Conservation (phyloP, 129 eudicot genomes). For the Artemisia annua region DNA sequence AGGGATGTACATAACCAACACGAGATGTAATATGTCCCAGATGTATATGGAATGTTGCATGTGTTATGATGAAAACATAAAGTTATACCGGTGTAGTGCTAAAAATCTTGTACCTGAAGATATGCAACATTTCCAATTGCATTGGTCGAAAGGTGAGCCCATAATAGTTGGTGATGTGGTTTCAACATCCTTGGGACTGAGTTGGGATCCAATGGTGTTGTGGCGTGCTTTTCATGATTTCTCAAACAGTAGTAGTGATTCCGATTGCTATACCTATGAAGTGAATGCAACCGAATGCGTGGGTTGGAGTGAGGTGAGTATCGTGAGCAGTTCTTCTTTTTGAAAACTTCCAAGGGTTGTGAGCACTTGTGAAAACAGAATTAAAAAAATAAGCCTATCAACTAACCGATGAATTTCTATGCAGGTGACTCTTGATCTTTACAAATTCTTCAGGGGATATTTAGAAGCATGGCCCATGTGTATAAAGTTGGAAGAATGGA, state of each 20-base stretch:
- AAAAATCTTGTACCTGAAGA: neutral
- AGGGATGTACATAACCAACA: neutral
- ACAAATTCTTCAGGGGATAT: neutral
- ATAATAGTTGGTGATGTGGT: neutral
- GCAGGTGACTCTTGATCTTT: neutral
- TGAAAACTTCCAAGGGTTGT: neutral
- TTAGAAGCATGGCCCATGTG: neutral
- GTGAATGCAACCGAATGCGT: neutral
- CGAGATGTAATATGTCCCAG: neutral
- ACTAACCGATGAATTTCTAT: neutral
- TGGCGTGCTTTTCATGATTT: neutral
- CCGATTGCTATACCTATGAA: neutral
- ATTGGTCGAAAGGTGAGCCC: neutral
- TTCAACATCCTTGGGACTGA: neutral
- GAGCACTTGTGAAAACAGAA: neutral
- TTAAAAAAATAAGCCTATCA: neutral
- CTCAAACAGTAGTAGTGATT: neutral
- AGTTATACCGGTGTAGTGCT: neutral
- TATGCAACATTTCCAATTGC: neutral
- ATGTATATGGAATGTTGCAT: neutral
- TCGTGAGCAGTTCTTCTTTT: neutral
- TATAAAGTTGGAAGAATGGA: neutral
- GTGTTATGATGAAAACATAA: neutral
- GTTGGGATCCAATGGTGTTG: conserved; percentile 1
- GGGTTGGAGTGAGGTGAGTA: neutral